A percentile compares a stretch with the other conserved stretches of the same genome.
Conservation (phyloP, 2,329 filamentous ascomycete species). For the Onygenales sp. region DNA sequence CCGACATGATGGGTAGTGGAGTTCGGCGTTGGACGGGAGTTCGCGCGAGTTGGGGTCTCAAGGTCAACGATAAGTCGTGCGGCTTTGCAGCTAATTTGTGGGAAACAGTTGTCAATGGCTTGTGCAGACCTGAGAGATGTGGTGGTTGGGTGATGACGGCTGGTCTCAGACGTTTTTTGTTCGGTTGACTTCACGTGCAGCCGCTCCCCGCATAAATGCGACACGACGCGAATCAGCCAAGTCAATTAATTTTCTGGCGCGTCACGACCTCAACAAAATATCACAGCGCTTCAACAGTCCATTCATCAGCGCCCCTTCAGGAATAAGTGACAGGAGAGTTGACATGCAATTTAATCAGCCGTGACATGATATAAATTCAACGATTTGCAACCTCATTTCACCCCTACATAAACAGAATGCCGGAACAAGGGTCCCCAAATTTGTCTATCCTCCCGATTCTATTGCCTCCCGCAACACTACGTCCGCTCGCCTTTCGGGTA, state of each 20-base stretch:
- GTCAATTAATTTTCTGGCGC: not conserved
- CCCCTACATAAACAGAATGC: not conserved
- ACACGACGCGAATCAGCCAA: not conserved
- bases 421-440: slow-evolving; percentile 9
- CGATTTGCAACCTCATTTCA: not conserved
- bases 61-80: not conserved
- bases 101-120: not conserved
- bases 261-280: not conserved
- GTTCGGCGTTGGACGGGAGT: not conserved
- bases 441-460: slow-evolving; percentile 73
- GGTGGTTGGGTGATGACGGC: not conserved
- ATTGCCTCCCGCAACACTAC: slow-evolving; percentile 73
- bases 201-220: not conserved
- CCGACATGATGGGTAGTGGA: not conserved
- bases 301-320: too few species aligned
- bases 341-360: too few species aligned
- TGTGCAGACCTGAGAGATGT: not conserved
- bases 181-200: not conserved
- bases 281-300: not conserved
- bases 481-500: slow-evolving; percentile 85
- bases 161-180: not conserved
- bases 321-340: too few species aligned
- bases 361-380: too few species aligned
- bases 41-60: too few species aligned
- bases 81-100: not conserved